Evolutionary conservation across 2,329 filamentous ascomycete genomes (phyloP), one percentile per base, ranked within the genome.

Genomic region (Ophiocordyceps sinensis): DNA sequence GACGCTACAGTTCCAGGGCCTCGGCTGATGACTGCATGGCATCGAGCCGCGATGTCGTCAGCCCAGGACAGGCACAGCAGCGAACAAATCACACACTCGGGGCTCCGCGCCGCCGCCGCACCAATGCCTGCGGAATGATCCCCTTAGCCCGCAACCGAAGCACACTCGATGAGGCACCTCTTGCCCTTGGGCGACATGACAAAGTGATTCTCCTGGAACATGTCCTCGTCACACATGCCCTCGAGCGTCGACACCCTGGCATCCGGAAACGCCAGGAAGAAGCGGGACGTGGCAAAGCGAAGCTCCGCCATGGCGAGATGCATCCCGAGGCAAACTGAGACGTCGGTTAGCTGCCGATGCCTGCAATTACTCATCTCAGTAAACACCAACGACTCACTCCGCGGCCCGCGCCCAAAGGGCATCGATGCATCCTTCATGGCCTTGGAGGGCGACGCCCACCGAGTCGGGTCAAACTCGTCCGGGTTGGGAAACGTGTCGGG

Each of bases 261-360:
- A 17, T 53, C 51, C 0, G 61, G 58, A 45, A 62, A 71, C 21
- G 65, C 56, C 0, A 63, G 56, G 50, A 75, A 74, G 53, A 78
- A 71, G 5, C 62, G 56, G 0, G 70, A 66, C 0, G 65, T 60
- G 0, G 62, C 68, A 36, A 72, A 62, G 4, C 71, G 60, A 28
- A 77, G 47, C 48, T 77, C 72, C 55, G 72, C 70, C 26, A 59
- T 57, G 0, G 74, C 73, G n/a, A 79, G 60, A 44, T 77, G 70
- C 23, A 73, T 54, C 2, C 74, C 74, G 13, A 79, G 57, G 43
- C 75, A 79, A 2, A 51, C 55, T 60, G 43, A 28, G 14, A 15
- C 1, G 7, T 7, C 3, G 3, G 28, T 41, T 5, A 43, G 31
- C 34, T 3, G 5, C 30, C 13, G 19, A 13, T 17, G 7, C n/a